Evolutionary conservation across 805 yeast species (phyloP), one percentile per base, ranked within the genome.

Genomic region (Saturnispora saitoi): DNA sequence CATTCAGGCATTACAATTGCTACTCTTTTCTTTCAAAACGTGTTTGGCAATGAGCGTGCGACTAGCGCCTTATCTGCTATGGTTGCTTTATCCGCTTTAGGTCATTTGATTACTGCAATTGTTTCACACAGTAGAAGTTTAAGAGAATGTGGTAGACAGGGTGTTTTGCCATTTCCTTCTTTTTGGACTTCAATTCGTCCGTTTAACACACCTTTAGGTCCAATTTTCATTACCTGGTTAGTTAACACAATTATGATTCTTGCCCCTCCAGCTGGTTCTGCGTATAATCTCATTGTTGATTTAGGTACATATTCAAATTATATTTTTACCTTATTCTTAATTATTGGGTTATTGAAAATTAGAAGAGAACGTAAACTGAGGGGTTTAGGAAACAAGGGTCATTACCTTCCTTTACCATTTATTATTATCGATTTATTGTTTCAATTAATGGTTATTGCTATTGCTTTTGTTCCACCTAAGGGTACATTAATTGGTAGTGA

Each of bases 201-300:
- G 4, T 83, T 84, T 65, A 76, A 75, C 56, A 72, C 93, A 2
- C 95, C 95, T 40, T 65, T 78, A 53, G 76, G 80, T 39, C 95
- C 91, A 45, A 69, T 86, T 47, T 71, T 81, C 56, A 83, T 83
- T 63, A 95, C 86, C 62, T 86, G 86, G 78, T 64, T 81, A 42
- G 81, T 86, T 15, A 84, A 90, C 68, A 66, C 83, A 37, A 71
- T 86, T 46, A 80, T 88, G 43, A 78, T 87, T 51, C 60, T 85
- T 42, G 93, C 91, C 4, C 86, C 87, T 38, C 91, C 93, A 17
- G 86, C 90, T 24, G 95, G 93, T 49, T 95, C 86, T 61, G 95
- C 95, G 43, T 86, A 85, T 69, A 83, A 84, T 64, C 83, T 87
- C 62, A 78, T 86, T 56, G 63, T 84, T 64, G 86, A 87, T 66